Evolutionary conservation across 2,329 filamentous ascomycete genomes (phyloP).

Genomic region (Stagonosporopsis vannaccii): DNA sequence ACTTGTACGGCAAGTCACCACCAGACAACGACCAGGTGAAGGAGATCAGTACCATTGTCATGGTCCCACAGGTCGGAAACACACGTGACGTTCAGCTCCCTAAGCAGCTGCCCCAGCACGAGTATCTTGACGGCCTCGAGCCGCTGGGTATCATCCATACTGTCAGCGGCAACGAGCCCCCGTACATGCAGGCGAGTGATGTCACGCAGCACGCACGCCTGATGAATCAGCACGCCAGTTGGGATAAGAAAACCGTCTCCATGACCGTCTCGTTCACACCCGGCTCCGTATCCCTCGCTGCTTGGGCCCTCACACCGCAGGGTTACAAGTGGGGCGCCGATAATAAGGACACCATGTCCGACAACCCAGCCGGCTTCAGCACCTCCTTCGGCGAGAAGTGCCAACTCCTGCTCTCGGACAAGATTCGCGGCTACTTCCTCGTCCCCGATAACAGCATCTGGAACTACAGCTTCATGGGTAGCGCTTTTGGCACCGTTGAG

Average conservation of each 20-base stretch:
- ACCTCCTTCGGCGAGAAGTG: conserved; percentile 94
- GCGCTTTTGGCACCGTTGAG: conserved; percentile 83
- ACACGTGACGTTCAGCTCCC: conserved; percentile 91
- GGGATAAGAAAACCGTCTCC: conserved; percentile 91
- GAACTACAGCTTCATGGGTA: conserved; percentile 99
- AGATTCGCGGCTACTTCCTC: conserved; percentile 94
- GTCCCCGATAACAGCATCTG: conserved; percentile 88
- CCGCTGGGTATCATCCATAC: conserved; percentile 96
- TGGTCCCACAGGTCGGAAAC: conserved; percentile 95
- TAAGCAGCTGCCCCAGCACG: conserved; percentile 88
- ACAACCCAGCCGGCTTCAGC: conserved; percentile 92
- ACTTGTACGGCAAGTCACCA: conserved; percentile 90
- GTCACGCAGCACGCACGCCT: conserved; percentile 93
- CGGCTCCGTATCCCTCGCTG: conserved; percentile 91
- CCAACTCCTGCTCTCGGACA: conserved; percentile 89
- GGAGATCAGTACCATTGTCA: conserved; percentile 94
- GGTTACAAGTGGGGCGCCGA: conserved; percentile 98
- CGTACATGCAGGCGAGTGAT: conserved; percentile 94
- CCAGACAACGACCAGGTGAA: conserved; percentile 96
- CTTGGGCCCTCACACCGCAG: conserved; percentile 88
- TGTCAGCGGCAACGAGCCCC: conserved; percentile 89
- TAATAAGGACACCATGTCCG: conserved; percentile 90
- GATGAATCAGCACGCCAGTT: conserved; percentile 79
- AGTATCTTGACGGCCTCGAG: conserved; percentile 85
- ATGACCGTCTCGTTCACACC: conserved; percentile 97